Evolutionary conservation across 2,329 filamentous ascomycete species (phyloP).

Genomic region (Exophiala spinifera): DNA sequence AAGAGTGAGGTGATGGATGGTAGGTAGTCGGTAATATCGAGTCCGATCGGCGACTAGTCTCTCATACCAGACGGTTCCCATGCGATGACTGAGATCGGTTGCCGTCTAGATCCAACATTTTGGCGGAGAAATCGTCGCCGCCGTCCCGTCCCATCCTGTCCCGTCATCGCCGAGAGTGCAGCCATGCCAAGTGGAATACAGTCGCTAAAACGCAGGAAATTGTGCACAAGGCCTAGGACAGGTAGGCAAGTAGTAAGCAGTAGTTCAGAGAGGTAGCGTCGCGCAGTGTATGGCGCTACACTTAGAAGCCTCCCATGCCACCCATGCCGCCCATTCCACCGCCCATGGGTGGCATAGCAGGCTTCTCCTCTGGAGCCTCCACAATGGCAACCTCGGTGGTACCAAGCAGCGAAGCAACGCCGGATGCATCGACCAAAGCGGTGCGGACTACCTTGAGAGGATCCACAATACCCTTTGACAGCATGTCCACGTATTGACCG

Average conservation of each 20-base stretch:
- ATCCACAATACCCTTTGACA: constrained; percentile 91
- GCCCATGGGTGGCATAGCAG: constrained; percentile 54
- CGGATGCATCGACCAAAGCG: constrained; percentile 87
- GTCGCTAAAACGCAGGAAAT: constrained; percentile 26
- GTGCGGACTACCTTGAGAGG: constrained; percentile 99
- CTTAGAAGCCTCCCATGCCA: constrained; percentile 24
- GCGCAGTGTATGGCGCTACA: neutral
- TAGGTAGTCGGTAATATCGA: neutral
- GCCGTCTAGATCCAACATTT: too few species aligned
- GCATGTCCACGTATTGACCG: constrained; percentile 99
- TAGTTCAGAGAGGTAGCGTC: neutral
- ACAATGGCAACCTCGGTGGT: constrained; percentile 98
- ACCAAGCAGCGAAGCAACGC: constrained; percentile 93
- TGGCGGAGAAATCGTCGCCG: constrained; percentile 1
- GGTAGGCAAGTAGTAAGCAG: neutral
- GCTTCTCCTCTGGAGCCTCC: constrained; percentile 92
- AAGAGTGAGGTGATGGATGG: neutral
- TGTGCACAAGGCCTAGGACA: constrained; percentile 8
- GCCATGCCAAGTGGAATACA: constrained; percentile 12
- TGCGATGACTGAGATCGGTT: too few species aligned
- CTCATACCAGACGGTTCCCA: too few species aligned
- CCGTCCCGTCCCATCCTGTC: neutral
- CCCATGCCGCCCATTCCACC: constrained; percentile 54
- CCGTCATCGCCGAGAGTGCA: neutral
- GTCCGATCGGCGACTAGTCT: too few species aligned